Base-by-base conservation (phyloP, 768 basidiomycete species). In the Plicaturopsis crispa region DNA sequence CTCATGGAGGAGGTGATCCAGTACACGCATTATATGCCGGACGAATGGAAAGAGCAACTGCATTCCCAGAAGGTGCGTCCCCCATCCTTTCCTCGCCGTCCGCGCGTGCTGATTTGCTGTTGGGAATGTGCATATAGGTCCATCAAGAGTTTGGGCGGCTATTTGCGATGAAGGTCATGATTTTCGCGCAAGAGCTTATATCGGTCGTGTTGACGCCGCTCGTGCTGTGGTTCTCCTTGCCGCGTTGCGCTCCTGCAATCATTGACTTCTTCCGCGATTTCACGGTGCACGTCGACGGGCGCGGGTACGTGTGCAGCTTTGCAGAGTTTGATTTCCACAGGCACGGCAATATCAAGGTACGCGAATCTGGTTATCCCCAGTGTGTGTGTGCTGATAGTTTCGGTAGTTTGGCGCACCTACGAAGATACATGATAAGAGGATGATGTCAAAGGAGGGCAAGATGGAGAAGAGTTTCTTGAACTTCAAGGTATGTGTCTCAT, bases 201-300 rank as follows among this genome's bases (percentile, higher is more conserved):
- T 94, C 92, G 0, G 94, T 99, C 32, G 69, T 98, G 35, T 66
- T 94, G 30, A 99, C 94, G 2, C 96, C 96, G 0, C 87, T 96
- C 51, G 79, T 99, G 26, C 70, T 99, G 6, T 91, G 89, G 82
- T 84, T 84, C 61, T 89, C 94, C 4, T 72, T 99, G 3, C 94
- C 96, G 0, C 66, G 66, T 2, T 96, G 91, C 55, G 87, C 94
- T 1, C 84, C 87, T 6, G 83, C 82, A 0, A 85, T 98, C 48
- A 75, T 99, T 44, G 96, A 99, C 55, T 98, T 99, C 56, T 98
- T 99, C 75, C 79, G 94, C 22, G 94, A 98, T 59, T 99, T 97
- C 55, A 85, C 91, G 0, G 84, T 99, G 1, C 94, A 98, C 57
- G 84, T 99, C 16, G 93, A 97, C 43, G 90, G 93, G 0, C 73